Percentiles rank a stretch among this genome's conserved stretches.
Conservation (phyloP, 306 rosid genomes). For the Fragaria ananassa region DNA sequence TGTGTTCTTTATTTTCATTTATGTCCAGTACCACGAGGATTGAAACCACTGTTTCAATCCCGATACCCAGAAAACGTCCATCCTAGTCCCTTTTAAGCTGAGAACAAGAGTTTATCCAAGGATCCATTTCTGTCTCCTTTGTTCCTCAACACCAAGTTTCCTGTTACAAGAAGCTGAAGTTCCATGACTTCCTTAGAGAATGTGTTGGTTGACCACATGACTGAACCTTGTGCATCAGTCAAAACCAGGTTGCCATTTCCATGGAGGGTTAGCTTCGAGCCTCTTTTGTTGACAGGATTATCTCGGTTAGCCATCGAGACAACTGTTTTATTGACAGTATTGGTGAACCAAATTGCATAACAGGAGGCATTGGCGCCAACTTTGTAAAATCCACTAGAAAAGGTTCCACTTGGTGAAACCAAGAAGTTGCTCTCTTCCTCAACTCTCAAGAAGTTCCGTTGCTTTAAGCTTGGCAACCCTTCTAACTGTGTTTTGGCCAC, state of each 20-base stretch:
- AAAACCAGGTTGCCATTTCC: constrained; percentile 20
- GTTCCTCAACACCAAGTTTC: constrained; percentile 21
- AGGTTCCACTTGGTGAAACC: constrained; percentile 22
- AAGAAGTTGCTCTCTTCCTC: constrained; percentile 14
- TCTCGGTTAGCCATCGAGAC: constrained; percentile 25
- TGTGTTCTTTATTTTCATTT: too few relatives aligned
- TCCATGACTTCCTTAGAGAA: neutral
- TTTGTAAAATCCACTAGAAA: constrained; percentile 13
- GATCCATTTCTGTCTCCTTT: neutral
- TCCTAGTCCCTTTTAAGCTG: too few relatives aligned
- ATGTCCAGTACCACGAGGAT: too few relatives aligned
- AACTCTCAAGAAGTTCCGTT: constrained; percentile 14
- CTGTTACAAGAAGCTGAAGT: constrained; percentile 20
- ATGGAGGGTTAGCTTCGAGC: constrained; percentile 15
- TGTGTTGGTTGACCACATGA: constrained; percentile 22
- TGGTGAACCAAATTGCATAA: constrained; percentile 19
- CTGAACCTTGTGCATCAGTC: constrained; percentile 15
- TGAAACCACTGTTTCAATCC: too few relatives aligned
- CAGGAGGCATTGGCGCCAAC: constrained; percentile 23
- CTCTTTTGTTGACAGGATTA: neutral
- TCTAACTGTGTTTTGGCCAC: neutral
- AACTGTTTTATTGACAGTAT: constrained; percentile 8
- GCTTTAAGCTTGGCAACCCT: constrained; percentile 11
- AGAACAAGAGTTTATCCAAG: too few relatives aligned
- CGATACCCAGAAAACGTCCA: too few relatives aligned